Evolutionary conservation across 2,329 filamentous ascomycete genomes (phyloP).

Genomic region (Aspergillus fischeri): DNA sequence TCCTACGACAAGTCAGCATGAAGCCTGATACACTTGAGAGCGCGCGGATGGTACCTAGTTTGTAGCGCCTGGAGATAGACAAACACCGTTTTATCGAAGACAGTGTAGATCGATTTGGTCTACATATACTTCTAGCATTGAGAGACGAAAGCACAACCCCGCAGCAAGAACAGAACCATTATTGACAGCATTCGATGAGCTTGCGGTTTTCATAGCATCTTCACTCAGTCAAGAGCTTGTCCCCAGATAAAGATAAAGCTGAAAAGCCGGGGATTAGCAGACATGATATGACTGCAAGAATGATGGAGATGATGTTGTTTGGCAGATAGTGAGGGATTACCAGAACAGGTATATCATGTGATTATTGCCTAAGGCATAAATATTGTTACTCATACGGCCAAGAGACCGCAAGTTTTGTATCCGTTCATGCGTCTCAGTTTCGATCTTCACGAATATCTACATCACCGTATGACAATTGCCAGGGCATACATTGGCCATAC

Average conservation of each 20-base stretch:
- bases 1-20: neutral
- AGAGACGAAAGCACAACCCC: neutral
- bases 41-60: neutral
- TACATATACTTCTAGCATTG: neutral
- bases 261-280: neutral
- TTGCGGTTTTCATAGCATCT: neutral
- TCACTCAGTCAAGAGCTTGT: neutral
- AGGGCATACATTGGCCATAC: no score
- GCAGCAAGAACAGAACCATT: neutral
- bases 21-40: neutral
- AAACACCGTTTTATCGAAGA: neutral
- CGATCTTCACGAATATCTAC: neutral
- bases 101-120: neutral
- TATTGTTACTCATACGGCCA: neutral
- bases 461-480: neutral
- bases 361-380: slow-evolving; percentile 1
- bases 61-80: neutral
- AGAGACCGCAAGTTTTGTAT: neutral
- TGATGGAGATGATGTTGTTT: neutral
- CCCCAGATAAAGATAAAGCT: neutral
- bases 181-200: neutral
- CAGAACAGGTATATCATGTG: slow-evolving; percentile 4
- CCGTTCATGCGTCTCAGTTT: neutral
- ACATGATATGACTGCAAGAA: neutral
- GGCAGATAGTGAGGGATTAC: neutral